A percentile compares a stretch with the other conserved stretches of the same genome.
Conservation (phyloP, 75 land plant genomes). For the Picea glauca region DNA sequence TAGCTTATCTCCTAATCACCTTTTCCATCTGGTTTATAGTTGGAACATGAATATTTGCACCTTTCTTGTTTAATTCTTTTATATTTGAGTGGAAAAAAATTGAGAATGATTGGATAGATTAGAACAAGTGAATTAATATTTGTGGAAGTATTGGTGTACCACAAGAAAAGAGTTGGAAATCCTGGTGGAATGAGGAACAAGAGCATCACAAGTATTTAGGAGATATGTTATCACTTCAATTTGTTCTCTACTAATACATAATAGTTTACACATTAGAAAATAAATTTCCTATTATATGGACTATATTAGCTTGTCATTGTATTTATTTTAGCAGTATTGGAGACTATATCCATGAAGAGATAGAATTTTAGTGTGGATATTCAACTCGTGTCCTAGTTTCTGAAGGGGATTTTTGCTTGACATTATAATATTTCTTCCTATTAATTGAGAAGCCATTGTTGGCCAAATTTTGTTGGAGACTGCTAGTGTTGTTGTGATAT, state of each 20-base stretch:
- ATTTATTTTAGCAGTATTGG: no score
- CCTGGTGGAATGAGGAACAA: slow-evolving; percentile 92
- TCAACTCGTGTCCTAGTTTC: no score
- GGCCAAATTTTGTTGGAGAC: no score
- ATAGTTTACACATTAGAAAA: slow-evolving; percentile 38
- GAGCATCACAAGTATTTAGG: slow-evolving; percentile 70
- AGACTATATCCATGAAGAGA: no score
- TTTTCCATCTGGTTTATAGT: slow-evolving; percentile 91
- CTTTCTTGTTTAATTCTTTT: slow-evolving; percentile 86
- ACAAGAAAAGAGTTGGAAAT: slow-evolving; percentile 85
- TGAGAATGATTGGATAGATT: slow-evolving; percentile 90
- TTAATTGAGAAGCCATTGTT: no score
- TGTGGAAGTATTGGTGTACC: slow-evolving; percentile 78
- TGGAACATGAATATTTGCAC: slow-evolving; percentile 85
- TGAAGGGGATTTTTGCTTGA: no score
- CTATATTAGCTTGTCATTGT: no score
- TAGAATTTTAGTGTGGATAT: no score
- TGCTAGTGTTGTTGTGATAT: no score
- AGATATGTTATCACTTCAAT: slow-evolving; percentile 59
- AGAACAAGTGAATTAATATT: slow-evolving; percentile 85
- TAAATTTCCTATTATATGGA: no score
- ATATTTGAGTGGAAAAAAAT: slow-evolving; percentile 83
- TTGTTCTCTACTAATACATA: slow-evolving; percentile 86
- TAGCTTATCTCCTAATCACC: slow-evolving; percentile 61
- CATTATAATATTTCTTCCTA: no score